phyloP scores from a whole-genome alignment of 2,329 filamentous ascomycete species.

The Metarhizium brunneum region DNA sequence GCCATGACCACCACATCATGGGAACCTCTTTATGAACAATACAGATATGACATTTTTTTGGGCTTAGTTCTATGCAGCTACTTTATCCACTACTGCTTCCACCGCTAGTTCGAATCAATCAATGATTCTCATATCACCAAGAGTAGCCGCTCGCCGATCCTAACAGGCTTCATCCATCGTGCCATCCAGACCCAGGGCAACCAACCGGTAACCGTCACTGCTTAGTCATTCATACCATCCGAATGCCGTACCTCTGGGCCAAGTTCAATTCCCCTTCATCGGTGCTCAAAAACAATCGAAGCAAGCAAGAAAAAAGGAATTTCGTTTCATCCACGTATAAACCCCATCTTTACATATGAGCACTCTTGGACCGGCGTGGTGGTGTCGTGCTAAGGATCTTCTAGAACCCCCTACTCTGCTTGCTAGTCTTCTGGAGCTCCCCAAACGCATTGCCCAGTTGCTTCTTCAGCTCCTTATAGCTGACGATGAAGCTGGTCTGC shows the following conservation, averaged over 20 bases:
- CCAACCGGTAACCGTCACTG: neutral
- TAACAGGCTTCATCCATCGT: neutral
- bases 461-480: constrained; percentile 78
- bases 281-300: neutral
- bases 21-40: neutral
- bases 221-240: neutral
- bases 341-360: constrained; percentile 3
- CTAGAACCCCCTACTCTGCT: constrained; percentile 27
- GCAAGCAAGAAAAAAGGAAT: neutral
- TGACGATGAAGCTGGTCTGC: constrained; percentile 79
- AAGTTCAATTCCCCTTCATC: neutral
- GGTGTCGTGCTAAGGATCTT: constrained; percentile 7
- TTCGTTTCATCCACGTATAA: neutral
- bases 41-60: constrained; percentile 1
- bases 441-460: constrained; percentile 48
- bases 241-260: neutral
- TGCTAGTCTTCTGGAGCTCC: constrained; percentile 43
- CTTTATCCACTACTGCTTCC: neutral
- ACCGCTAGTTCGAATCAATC: neutral
- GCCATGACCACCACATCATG: neutral
- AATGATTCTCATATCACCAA: neutral
- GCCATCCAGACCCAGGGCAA: neutral
- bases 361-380: constrained; percentile 4
- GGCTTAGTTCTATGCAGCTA: neutral
- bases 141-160: neutral